Conservation (phyloP, 192 early-diverging fungal species). For the Coemansia sp. region DNA sequence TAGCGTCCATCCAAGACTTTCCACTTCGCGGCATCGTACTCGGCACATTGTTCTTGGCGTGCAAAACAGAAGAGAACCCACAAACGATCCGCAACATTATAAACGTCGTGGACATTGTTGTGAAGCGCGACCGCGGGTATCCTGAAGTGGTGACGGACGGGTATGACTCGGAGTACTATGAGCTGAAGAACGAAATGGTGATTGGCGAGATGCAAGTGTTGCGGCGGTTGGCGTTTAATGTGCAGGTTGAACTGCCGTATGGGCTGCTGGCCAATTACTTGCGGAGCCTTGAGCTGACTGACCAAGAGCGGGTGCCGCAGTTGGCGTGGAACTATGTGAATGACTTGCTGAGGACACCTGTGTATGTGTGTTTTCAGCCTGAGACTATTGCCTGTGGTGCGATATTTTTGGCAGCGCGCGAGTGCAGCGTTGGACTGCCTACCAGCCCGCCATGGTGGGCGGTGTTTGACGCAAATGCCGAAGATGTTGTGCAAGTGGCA, state of each 20-base stretch:
- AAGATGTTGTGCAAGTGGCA: slow-evolving; percentile 65
- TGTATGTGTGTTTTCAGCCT: slow-evolving; percentile 52
- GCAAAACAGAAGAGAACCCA: slow-evolving; percentile 81
- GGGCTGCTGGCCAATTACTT: slow-evolving; percentile 93
- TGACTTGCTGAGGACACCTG: slow-evolving; percentile 64
- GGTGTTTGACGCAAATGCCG: slow-evolving; percentile 72
- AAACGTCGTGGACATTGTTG: slow-evolving; percentile 73
- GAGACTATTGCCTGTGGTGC: slow-evolving; percentile 79
- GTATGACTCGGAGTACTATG: slow-evolving; percentile 65
- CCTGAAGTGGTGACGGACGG: slow-evolving; percentile 58
- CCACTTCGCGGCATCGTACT: slow-evolving; percentile 66
- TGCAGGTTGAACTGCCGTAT: slow-evolving; percentile 96
- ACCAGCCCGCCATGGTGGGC: slow-evolving; percentile 80
- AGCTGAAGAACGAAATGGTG: slow-evolving; percentile 77
- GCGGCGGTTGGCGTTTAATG: slow-evolving; percentile 86
- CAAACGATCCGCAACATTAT: slow-evolving; percentile 78
- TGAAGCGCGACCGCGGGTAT: slow-evolving; percentile 57
- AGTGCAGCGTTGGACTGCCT: slow-evolving; percentile 66
- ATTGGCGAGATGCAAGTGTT: slow-evolving; percentile 87
- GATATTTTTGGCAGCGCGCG: slow-evolving; percentile 78
- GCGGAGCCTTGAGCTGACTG: slow-evolving; percentile 72
- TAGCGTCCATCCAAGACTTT: slow-evolving; percentile 72
- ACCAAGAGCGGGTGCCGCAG: slow-evolving; percentile 75
- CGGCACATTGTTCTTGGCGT: slow-evolving; percentile 72
- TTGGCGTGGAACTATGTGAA: slow-evolving; percentile 94